Conservation (phyloP, 176 grass and related monocot genomes). For the Oryza coarctata region DNA sequence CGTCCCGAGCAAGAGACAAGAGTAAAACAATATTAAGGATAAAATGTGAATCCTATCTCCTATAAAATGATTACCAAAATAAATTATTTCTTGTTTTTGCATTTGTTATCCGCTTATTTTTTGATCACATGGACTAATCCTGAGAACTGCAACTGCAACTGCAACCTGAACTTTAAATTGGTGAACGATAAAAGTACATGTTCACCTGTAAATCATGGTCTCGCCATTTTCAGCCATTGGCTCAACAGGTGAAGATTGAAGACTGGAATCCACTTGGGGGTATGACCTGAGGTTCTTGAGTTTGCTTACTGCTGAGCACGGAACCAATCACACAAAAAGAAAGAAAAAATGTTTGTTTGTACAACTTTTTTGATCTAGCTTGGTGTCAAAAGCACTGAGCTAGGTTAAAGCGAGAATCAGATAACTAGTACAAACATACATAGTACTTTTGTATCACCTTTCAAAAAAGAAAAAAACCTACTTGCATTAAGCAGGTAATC, state of each 20-base stretch:
- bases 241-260: background rate
- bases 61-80: too few relatives aligned
- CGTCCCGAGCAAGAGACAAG: too few relatives aligned
- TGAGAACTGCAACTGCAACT: background rate
- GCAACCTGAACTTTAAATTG: background rate
- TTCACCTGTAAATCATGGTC: slow-evolving; percentile 3
- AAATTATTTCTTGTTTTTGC: background rate
- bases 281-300: background rate
- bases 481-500: background rate
- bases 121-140: background rate
- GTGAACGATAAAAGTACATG: background rate
- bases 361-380: background rate
- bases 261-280: background rate
- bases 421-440: too few relatives aligned
- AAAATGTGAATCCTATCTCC: too few relatives aligned
- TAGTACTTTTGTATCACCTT: too few relatives aligned
- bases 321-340: background rate
- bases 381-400: background rate
- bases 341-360: background rate
- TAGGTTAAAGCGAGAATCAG: background rate
- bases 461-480: too few relatives aligned
- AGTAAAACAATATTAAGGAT: too few relatives aligned
- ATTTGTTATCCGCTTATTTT: background rate
- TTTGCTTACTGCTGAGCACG: background rate
- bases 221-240: background rate